Base-by-base conservation (phyloP, 208 protist genomes). In the Wallacemonas sp. region DNA sequence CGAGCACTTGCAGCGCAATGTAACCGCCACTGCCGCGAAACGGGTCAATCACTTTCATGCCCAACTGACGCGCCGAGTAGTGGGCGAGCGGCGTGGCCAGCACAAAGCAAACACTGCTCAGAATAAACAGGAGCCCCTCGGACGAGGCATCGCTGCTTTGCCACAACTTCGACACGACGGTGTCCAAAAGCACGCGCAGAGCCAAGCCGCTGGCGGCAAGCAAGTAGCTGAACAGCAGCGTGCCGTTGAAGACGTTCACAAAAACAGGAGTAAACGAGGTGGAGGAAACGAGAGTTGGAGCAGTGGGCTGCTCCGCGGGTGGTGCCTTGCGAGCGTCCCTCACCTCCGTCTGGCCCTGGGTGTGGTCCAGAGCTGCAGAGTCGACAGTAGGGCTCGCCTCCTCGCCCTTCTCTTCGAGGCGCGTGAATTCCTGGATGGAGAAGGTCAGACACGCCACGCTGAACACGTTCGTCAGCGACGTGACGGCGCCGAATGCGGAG, bases 1-100 rank as follows among this genome's bases (percentile, higher is more conserved):
- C 86, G 9, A 92, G 62, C 52, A 81, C 73, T 66, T 95, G 85
- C 59, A 92, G 50, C 1, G 84, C 89, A 1, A 91, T 72, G 53
- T 86, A 92, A 21, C 58, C 76, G 33, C 81, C 74, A 48, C 68
- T 85, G 22, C 85, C 83, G 24, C 63, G 54, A 71, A 92, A 92
- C 15, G 81, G 89, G 34, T 71, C 45, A 38, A 89, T 82, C 5
- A 87, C 55, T 3, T 46, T 60, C 39, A 92, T 79, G 32, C 82
- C 89, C 46, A 91, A 79, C 61, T 85, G 77, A n/a, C 26, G 66
- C 3, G 67, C 83, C 13, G 85, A 90, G 55, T 77, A 78, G 62
- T 92, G 83, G 4, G 78, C 83, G 30, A 92, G 48, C 22, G 89
- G 89, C 24, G 83, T 79, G 26, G 76, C 71, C 27, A 68, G 58